Base-by-base conservation (phyloP, 805 yeast species). In the Wickerhamiella brachini region DNA sequence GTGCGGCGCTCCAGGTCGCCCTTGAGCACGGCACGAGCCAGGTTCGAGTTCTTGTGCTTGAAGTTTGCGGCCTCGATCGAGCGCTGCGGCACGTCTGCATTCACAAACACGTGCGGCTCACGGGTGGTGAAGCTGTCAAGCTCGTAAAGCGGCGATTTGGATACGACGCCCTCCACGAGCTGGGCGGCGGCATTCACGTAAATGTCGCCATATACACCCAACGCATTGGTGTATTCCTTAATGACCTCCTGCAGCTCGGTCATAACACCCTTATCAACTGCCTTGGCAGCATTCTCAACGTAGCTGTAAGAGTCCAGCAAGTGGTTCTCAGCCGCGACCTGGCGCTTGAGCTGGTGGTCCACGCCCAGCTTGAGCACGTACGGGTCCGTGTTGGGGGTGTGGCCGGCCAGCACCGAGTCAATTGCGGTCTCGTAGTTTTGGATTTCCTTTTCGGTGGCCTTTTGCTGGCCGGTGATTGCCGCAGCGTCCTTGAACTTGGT, bases 1-100 rank as follows among this genome's bases (percentile, higher is more conserved):
- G 97, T 85, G 60, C 95, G 76, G 65, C 96, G 77, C 66, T 93
- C 97, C 56, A 90, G 72, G 56, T 73, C 77, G 2, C 97, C 96
- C 12, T 87, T 77, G 50, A 86, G 77, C 39, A 89, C 74, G 56
- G 78, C 81, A 49, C 66, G 69, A 13, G 89, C 78, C 56, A 86
- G 70, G 12, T 87, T 79, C 50, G 87, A 84, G 59, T 75, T 74
- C 62, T 79, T 85, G 61, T 81, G 74, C 29, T 80, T 80, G 62
- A 87, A 89, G 5, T 3, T 6, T 3, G 47, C 39, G n/a, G 47
- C 48, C 46, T 74, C 72, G 50, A 74, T 66, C 50, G 75, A 77
- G 59, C 95, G 72, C 68, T 76, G 74, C 54, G 84, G 82, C 46
- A 79, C 64, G 47, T 71, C 68, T 31, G 78, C 78, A 58, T 81